A percentile compares a stretch with the other conserved stretches of the same genome.
phyloP scores from a whole-genome alignment of 176 grass and related monocot genomes.

The Panicum miliaceum region DNA sequence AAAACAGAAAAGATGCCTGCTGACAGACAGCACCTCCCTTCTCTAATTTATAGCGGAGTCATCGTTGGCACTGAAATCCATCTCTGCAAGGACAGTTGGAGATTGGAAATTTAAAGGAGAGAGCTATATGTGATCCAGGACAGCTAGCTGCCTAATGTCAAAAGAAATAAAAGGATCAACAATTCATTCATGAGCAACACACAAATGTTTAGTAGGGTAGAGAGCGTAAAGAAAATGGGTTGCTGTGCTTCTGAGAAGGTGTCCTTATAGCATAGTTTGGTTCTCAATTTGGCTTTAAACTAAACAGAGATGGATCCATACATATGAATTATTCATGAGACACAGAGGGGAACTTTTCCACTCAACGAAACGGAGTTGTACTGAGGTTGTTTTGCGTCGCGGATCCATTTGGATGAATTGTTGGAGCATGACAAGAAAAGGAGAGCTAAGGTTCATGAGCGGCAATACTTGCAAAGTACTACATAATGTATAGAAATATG shows the following conservation, averaged over 20 bases:
- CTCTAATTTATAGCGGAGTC: constrained; percentile 5
- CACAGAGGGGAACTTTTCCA: too few relatives aligned
- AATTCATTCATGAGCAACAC: constrained; percentile 23
- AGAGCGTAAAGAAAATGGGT: background rate
- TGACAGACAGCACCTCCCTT: constrained; percentile 5
- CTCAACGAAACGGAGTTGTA: too few relatives aligned
- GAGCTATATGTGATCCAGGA: background rate
- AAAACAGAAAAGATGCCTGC: constrained; percentile 47
- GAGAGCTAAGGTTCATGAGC: too few relatives aligned
- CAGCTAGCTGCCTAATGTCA: constrained; percentile 7
- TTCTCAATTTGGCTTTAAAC: background rate
- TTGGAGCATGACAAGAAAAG: background rate
- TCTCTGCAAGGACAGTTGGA: constrained; percentile 9
- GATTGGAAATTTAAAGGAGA: constrained; percentile 31
- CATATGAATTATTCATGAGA: too few relatives aligned
- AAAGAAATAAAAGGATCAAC: background rate
- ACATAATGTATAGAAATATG: background rate
- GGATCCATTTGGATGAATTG: background rate
- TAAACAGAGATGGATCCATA: background rate
- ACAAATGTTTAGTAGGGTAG: background rate
- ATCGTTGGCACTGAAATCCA: constrained; percentile 37
- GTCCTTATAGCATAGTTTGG: background rate
- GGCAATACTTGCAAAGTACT: background rate
- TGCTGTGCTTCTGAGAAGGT: background rate
- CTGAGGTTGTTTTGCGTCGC: background rate